Evolutionary conservation across 169 alveolate genomes (phyloP), one percentile per base, ranked within the genome.

Genomic region (Eimeria brunetti): DNA sequence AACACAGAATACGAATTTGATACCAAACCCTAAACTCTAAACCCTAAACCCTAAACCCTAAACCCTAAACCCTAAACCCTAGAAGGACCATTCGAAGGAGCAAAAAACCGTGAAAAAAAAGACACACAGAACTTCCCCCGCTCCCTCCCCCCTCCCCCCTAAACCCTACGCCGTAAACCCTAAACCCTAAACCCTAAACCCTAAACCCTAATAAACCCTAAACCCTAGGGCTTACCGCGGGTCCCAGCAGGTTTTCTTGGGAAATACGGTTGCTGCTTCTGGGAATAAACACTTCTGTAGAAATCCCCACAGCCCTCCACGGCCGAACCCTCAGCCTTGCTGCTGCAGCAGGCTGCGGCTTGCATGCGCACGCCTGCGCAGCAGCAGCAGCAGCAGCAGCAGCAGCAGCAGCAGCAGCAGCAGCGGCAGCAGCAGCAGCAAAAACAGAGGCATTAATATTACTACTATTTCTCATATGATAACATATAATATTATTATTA

Each of bases 1-100:
- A n/a, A n/a, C n/a, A 56, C 64, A 56, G 64, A 56, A 16, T 12
- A 56, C 64, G 64, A 56, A 27, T 27, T 62, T 62, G 12, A 16
- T 62, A 16, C 38, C n/a, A 56, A 9, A 16, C 67, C 67, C n/a
- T 58, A 58, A 58, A 58, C 67, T 24, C 64, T 56, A 56, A 56
- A 56, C 64, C 64, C 67, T 58, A 58, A 58, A 58, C 67, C 67
- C 67, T 58, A 58, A 58, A 58, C 67, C 67, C 67, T 58, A 58
- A 58, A 58, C 67, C 3, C 67, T 58, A 58, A 58, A 58, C 64
- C 64, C 24, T 56, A 56, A 56, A 56, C 64, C 64, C 64, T 56
- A 56, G 64, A 56, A 56, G 64, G 64, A 56, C 9, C 64, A 56
- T n/a, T n/a, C n/a, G 64, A 56, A 12, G 16, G 18, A 38, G 24